Percentiles rank a stretch among this genome's conserved stretches.
Conservation (phyloP, 768 basidiomycete species). For the Coprinopsis strossmayeri region DNA sequence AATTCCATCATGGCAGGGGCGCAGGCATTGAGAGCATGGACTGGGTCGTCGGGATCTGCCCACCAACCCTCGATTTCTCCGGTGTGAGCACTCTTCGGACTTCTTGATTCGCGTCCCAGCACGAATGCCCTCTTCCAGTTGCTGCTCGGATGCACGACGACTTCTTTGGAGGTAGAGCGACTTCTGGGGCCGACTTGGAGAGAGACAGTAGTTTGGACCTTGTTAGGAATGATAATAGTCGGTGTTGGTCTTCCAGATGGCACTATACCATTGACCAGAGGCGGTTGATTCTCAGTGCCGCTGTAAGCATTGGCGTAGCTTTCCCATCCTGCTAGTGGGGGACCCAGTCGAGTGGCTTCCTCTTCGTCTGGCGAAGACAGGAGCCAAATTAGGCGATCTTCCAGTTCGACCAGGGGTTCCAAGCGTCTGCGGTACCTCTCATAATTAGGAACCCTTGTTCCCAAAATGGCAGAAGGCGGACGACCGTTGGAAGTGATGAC, state of each 20-base stretch:
- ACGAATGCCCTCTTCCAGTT: slow-evolving; percentile 69
- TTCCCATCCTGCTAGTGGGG: slow-evolving; percentile 30
- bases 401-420: slow-evolving; percentile 64
- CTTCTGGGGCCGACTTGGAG: slow-evolving; percentile 20
- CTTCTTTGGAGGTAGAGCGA: slow-evolving; percentile 36
- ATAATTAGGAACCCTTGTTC: slow-evolving; percentile 48
- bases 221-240: slow-evolving; percentile 41
- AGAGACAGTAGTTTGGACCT: slow-evolving; percentile 21
- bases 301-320: slow-evolving; percentile 18
- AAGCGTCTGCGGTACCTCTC: slow-evolving; percentile 56
- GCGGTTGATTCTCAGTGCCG: slow-evolving; percentile 19
- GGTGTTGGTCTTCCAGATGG: slow-evolving; percentile 39
- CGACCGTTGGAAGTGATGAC: slow-evolving; percentile 46
- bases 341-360: slow-evolving; percentile 53
- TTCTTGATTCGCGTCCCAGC: slow-evolving; percentile 53
- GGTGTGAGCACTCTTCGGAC: slow-evolving; percentile 63
- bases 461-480: slow-evolving; percentile 44
- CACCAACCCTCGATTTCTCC: slow-evolving; percentile 77
- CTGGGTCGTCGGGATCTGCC: slow-evolving; percentile 81
- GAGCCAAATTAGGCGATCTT: slow-evolving; percentile 59
- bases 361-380: slow-evolving; percentile 70
- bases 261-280: slow-evolving; percentile 17
- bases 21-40: slow-evolving; percentile 61
- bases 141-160: slow-evolving; percentile 51
- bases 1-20: slow-evolving; percentile 63